These are phyloP conservation scores for Phytophthora colocasiae DNA, from an alignment of 352 stramenopile genomes.

Conservation along the genomic window DNA sequence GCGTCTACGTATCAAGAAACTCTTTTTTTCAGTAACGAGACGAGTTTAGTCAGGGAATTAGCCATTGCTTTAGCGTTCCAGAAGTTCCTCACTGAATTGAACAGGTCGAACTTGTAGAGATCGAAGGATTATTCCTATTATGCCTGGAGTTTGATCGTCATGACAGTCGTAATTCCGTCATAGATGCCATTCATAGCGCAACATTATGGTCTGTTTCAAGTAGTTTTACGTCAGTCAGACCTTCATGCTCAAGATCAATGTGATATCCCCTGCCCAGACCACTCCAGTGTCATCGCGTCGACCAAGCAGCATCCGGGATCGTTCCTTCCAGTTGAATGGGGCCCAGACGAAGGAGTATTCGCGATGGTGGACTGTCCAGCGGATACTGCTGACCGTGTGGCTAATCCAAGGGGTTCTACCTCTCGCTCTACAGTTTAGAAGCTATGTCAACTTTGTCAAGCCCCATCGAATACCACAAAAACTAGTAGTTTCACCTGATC, in stretches of 20 bases:
- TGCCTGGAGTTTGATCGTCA: too few species aligned
- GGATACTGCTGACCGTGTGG: conserved; percentile 15
- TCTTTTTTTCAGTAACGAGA: conserved; percentile 29
- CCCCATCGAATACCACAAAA: conserved; percentile 23
- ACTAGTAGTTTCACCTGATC: conserved; percentile 1
- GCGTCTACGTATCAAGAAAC: conserved; percentile 8
- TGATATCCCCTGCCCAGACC: not conserved
- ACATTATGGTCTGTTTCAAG: not conserved
- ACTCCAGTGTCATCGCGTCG: not conserved
- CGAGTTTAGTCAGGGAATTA: conserved; percentile 7
- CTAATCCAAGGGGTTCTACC: conserved; percentile 9
- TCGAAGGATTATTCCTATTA: not conserved
- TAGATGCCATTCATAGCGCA: not conserved
- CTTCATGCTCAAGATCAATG: conserved; percentile 2
- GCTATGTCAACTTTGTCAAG: conserved; percentile 23
- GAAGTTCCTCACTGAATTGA: conserved; percentile 15
- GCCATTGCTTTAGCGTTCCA: conserved; percentile 9
- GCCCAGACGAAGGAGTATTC: not conserved
- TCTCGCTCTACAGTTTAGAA: conserved; percentile 14
- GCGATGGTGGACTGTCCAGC: not conserved
- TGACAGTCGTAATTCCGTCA: not conserved
- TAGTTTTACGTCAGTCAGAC: not conserved
- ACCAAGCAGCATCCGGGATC: not conserved
- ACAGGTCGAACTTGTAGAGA: conserved; percentile 12
- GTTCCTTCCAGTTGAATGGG: not conserved